Evolutionary conservation across 352 stramenopile genomes (phyloP).

Genomic region (Globisporangium spinosum): DNA sequence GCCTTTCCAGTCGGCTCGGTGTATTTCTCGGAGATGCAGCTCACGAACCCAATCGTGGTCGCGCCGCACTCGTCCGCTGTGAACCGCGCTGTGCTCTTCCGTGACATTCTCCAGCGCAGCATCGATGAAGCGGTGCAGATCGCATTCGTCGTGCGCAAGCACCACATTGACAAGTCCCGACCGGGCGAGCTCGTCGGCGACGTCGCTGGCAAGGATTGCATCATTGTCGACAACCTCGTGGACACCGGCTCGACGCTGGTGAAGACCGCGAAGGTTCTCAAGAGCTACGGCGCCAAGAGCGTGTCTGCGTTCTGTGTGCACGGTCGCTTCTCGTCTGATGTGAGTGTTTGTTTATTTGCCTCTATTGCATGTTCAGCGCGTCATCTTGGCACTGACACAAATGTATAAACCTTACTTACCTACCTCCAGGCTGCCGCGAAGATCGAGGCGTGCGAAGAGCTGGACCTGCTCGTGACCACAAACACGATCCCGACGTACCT

Average conservation of each 20-base stretch:
- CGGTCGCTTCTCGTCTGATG: slow-evolving; percentile 73
- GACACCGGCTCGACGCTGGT: slow-evolving; percentile 82
- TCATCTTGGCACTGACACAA: background rate
- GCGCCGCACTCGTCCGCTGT: slow-evolving; percentile 81
- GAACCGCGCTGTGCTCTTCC: slow-evolving; percentile 72
- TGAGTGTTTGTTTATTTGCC: slow-evolving; percentile 23
- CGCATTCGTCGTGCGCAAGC: slow-evolving; percentile 83
- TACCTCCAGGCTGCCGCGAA: slow-evolving; percentile 43
- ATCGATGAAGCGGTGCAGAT: slow-evolving; percentile 76
- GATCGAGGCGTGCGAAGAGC: slow-evolving; percentile 64
- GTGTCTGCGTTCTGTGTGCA: slow-evolving; percentile 84
- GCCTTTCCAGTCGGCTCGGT: slow-evolving; percentile 82
- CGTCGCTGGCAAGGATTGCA: slow-evolving; percentile 78
- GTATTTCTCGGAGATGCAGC: slow-evolving; percentile 80
- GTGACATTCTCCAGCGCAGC: slow-evolving; percentile 73
- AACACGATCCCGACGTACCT: slow-evolving; percentile 73
- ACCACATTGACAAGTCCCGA: slow-evolving; percentile 64
- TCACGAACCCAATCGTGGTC: slow-evolving; percentile 71
- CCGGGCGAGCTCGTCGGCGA: slow-evolving; percentile 77
- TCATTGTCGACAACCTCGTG: slow-evolving; percentile 86
- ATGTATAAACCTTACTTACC: background rate
- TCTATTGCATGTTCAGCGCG: background rate
- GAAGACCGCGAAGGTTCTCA: slow-evolving; percentile 81
- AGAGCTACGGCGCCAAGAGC: slow-evolving; percentile 68
- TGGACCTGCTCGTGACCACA: slow-evolving; percentile 82